Base-by-base conservation (phyloP, 2,329 filamentous ascomycete species). In the Cadophora sp. region DNA sequence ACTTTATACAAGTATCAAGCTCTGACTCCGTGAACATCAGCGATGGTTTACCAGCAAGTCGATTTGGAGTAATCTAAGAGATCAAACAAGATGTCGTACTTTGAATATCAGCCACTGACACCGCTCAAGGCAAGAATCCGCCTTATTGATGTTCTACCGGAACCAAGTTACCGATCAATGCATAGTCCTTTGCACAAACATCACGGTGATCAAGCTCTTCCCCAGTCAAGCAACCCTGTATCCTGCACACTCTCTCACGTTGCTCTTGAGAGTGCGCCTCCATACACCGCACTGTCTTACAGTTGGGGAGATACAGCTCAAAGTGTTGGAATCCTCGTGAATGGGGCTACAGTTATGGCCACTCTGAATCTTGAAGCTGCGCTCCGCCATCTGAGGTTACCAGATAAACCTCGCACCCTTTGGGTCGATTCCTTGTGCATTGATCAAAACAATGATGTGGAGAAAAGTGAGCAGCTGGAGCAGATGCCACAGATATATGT, bases 381-480 rank as follows among this genome's bases (percentile, higher is more conserved):
- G 12, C 70, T 72, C 58, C 69, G 69, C 19, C 66, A 71, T 64
- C 29, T 72, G 43, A 64, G 67, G 34, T 46, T 22, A 26, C 22
- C 56, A 50, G 61, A 68, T 26, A 19, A 65, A 27, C 24, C 48
- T 43, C 61, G 66, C n/a, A 68, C 51, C 1, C 48, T 77, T 1
- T 78, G 76, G 77, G 69, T 76, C 12, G 77, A 78, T 64, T 71
- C 74, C n/a, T 56, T 78, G 11, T 77, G 74, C 61, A 75, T 77
- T 61, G 68, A 78, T 58, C 75, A 77, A 67, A n/a, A 12, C 7
- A 68, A 76, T 51, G 51, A 67, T 5, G 31, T 24, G 3, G 76
- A 77, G 64, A 75, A 72, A 43, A 69, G 31, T 24, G 55, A 66
- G 7, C 76, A 78, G 61, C 67, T 78, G 0, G 40, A 66, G 8